Conservation (phyloP, 176 grass and related monocot species). For the Cenchrus purpureus region DNA sequence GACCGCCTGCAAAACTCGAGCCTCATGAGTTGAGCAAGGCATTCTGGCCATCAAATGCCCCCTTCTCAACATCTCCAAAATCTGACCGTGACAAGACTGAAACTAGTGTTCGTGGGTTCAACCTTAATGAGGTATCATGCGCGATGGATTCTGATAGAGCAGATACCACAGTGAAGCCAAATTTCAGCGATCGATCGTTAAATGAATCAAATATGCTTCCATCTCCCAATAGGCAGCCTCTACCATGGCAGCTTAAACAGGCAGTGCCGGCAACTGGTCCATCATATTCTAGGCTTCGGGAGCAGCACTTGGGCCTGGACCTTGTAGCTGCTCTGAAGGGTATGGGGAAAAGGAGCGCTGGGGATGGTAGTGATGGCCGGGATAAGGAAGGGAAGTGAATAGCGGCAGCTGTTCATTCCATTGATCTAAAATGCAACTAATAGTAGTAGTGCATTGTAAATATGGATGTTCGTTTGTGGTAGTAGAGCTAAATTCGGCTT, state of each 20-base stretch:
- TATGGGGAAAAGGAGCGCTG: slow-evolving; percentile 58
- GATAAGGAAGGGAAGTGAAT: slow-evolving; percentile 56
- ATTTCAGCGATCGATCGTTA: slow-evolving; percentile 45
- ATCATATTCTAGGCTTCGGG: slow-evolving; percentile 52
- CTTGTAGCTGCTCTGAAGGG: slow-evolving; percentile 54
- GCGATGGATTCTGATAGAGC: slow-evolving; percentile 45
- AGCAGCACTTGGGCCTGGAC: slow-evolving; percentile 54
- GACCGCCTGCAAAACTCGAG: slow-evolving; percentile 39
- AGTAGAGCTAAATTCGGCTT: neutral
- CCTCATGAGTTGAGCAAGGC: slow-evolving; percentile 55
- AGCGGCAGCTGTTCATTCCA: neutral
- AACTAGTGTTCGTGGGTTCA: slow-evolving; percentile 52
- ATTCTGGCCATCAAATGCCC: slow-evolving; percentile 49
- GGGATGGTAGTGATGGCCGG: slow-evolving; percentile 49
- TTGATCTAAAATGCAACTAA: neutral
- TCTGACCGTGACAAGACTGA: slow-evolving; percentile 51
- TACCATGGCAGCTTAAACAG: slow-evolving; percentile 63
- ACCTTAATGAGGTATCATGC: slow-evolving; percentile 63
- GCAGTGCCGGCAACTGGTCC: slow-evolving; percentile 28
- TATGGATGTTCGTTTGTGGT: slow-evolving; percentile 37
- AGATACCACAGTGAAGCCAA: slow-evolving; percentile 37
- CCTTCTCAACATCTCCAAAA: slow-evolving; percentile 45
- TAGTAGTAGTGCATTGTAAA: slow-evolving; percentile 27
- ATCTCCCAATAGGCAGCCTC: slow-evolving; percentile 47
- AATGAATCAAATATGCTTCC: slow-evolving; percentile 56